Base-by-base conservation (phyloP, 176 grass and related monocot genomes). In the Coix lacrymajobi region DNA sequence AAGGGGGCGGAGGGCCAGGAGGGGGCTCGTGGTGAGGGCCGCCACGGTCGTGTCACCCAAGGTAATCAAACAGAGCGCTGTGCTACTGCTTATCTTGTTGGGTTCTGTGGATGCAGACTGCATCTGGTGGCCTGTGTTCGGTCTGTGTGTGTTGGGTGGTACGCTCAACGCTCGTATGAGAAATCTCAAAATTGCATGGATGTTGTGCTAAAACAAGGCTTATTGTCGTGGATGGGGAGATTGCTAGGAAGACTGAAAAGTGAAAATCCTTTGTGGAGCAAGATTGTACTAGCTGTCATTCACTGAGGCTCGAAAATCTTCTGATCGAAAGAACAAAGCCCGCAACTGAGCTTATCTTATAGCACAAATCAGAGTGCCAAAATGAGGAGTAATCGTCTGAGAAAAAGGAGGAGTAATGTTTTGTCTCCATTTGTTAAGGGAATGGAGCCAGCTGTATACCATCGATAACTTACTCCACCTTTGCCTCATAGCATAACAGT, bases 41-140 rank as follows among this genome's bases (percentile, higher is more conserved):
- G 87, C 87, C 56, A 92, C 85, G 12, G 85, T 92, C 41, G 87
- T 95, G 7, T 87, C 93, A 4, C 93, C 93, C 20, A 95, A 95
- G 93, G 93, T 95, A 80, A 73, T n/a, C 41, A 43, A 17, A 31
- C 62, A 5, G 5, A 41, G 3, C 68, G 40, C 19, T 54, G 30
- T 8, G 62, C 20, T 24, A 22, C 20, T 6, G 3, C 8, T 45
- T 4, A 15, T 29, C 29, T 31, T 51, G 69, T 25, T 49, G 30
- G 43, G 1, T 73, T 69, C 40, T 83, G 4, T 83, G 63, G 29
- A 38, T 45, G 43, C 43, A 45, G 43, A 17, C 45, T 16, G 5
- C 56, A 5, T 73, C 31, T 25, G 13, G 66, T 62, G 16, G 40
- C 8, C 49, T 62, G 31, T 7, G 41, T 30, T 79, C n/a, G 5